Base-by-base conservation (phyloP, 2,329 filamentous ascomycete species). In the Phoma sp. region DNA sequence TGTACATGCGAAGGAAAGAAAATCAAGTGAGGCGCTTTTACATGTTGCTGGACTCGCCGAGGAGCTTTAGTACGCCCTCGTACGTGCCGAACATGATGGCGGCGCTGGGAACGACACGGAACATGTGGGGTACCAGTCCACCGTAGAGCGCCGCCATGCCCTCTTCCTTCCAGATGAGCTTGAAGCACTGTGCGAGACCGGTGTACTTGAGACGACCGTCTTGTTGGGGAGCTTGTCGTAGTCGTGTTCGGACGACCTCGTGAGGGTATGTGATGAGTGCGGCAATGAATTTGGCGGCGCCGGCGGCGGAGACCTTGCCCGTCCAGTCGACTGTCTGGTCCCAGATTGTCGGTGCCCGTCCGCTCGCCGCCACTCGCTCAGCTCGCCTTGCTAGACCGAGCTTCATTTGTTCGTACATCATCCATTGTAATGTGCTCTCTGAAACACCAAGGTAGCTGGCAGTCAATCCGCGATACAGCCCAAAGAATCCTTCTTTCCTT, bases 31-130 rank as follows among this genome's bases (percentile, higher is more conserved):
- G 12, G 17, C 12, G 18, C 4, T 18, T 42, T 65, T 57, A 71
- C 60, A 69, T 60, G 47, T 76, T 75, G 51, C 77, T 76, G 42
- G 71, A 77, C 57, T 78, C 76, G 3, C 80, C 80, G 33, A 82
- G 59, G 11, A 77, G 67, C 64, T 77, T 78, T 50, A 82, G 62
- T n/a, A 81, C 77, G n/a, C 73, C 76, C 61, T 82, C 80, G 49
- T 81, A 96, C 81, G 95, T 95, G 76, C 92, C 92, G 74, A 97
- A 96, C 90, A 96, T 97, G 74, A 98, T 96, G 63, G 91, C 92
- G 7, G 93, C 92, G 64, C 90, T 95, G 1, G 93, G 93, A 5
- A 97, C 93, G 6, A 93, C 93, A 57, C 93, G 84, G 76, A 97
- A 85, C 67, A 98, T 85, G 73, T 98, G 93, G 39, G 93, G 92